Evolutionary conservation across 306 rosid genomes (phyloP), one percentile per base, ranked within the genome.

Genomic region (Senna tora): DNA sequence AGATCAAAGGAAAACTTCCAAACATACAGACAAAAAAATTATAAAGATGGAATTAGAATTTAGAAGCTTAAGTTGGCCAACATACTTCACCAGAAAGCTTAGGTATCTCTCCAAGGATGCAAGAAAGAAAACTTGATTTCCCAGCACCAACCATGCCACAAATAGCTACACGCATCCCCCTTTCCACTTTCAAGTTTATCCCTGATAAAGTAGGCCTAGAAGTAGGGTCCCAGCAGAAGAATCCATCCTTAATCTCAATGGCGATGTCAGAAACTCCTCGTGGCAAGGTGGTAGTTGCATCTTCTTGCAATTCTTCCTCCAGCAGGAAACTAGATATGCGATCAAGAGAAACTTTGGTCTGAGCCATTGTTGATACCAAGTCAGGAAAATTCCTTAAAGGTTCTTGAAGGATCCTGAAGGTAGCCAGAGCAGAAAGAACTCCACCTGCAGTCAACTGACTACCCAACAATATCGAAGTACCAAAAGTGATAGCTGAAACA

Each of bases 331-430:
- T 77, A 58, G 96, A 91, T 74, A 95, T 77, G 45, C 99, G 88
- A 86, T 95, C 99, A 47, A 95, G 92, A 78, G 99, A 95, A 84
- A 95, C 99, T 78, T 91, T 95, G 72, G 99, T 95, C 89, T 95
- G 99, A 71, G 97, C 99, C 99, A 95, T 95, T 84, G 91, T 95
- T 14, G 97, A 91, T 69, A 95, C 97, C 86, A 95, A 85, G 81
- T 95, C 99, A 9, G 97, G 99, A 73, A 95, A 95, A 81, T 92
- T 95, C 87, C 99, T 88, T 61, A 91, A 87, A 66, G 99, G 99
- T 77, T 95, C 99, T 95, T 95, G 99, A 67, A 95, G 99, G 81
- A 95, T 91, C 85, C 97, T 84, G 83, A 95, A 95, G 81, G 99
- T 95, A 68, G 99, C 99, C 36, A 95, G 85, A 88, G 99, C 96